A percentile compares a stretch with the other conserved stretches of the same genome.
Evolutionary conservation across 306 rosid genomes (phyloP).

Genomic region (Trifolium subterraneum): DNA sequence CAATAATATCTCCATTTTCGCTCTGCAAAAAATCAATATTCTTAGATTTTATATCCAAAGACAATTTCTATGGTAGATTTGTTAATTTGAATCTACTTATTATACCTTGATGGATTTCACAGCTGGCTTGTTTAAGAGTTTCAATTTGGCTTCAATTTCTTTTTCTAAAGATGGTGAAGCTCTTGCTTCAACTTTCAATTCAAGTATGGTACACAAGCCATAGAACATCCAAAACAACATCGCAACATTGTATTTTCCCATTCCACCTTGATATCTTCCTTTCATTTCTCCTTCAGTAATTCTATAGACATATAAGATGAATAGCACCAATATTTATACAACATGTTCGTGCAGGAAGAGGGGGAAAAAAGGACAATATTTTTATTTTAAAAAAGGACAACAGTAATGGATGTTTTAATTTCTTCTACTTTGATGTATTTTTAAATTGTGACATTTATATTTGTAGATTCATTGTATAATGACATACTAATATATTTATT

Average conservation of each 20-base stretch:
- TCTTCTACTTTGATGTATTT: no score
- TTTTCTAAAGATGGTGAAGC: background rate
- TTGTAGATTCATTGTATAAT: no score
- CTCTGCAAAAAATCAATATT: no score
- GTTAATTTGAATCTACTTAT: no score
- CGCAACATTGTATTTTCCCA: background rate
- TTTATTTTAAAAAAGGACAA: background rate
- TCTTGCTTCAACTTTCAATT: conserved; percentile 32
- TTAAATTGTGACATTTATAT: no score
- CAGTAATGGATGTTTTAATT: background rate
- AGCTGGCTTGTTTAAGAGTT: conserved; percentile 59
- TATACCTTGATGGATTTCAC: conserved; percentile 59
- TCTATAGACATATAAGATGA: background rate
- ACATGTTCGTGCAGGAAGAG: background rate
- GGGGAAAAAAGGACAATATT: no score
- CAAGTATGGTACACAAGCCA: background rate
- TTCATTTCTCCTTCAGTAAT: background rate
- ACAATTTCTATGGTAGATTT: no score
- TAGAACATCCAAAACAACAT: conserved; percentile 24
- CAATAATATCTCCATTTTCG: no score
- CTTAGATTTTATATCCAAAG: no score
- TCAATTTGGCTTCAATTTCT: conserved; percentile 47
- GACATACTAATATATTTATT: no score
- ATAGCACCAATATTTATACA: background rate
- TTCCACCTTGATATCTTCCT: background rate